Evolutionary conservation across 768 basidiomycete species (phyloP), one percentile per base, ranked within the genome.

Genomic region (Daedalea quercina): DNA sequence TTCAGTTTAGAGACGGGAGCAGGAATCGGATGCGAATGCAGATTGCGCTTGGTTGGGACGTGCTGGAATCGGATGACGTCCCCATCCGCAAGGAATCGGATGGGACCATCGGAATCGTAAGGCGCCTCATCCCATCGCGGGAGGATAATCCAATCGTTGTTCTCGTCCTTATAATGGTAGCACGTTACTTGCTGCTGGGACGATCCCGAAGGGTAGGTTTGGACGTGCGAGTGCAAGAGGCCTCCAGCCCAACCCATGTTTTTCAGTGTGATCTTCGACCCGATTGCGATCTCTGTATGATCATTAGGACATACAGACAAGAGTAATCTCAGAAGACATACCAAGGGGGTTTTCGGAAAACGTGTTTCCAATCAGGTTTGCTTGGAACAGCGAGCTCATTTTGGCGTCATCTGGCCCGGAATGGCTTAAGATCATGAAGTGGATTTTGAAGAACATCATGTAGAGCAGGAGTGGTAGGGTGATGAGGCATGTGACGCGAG

Each of bases 221-320:
- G 95, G n/a, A 93, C 80, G 66, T 99, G 96, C 3, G 95, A 98
- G 66, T 99, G 96, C 2, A 99, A 74, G 3, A 99, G 78, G 24
- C 96, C 96, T 47, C 96, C 96, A 15, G 95, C 96, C 77, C 89
- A 99, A 11, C 94, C 96, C 78, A 96, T 90, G 68, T 96, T 98
- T 68, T 98, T 98, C 22, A 99, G 72, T 0, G 95, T 94, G 51
- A 98, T 60, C 65, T 84, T 90, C 20, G 94, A 96, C 17, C 95
- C 95, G 57, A 79, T 84, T 0, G 93, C 94, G 58, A 96, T 72
- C 60, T 98, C 95, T 87, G 64, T 8, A 28, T 19, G 50, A 34
- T 13, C 17, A 4, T 52, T 9, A 53, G 50, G 15, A 35, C 19
- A 44, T n/a, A 33, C 33, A 17, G 4, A 12, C 19, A 20, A 9